These are phyloP conservation scores for Kitagawia praeruptora DNA, from an alignment of 129 eudicot genomes.

Conservation along the genomic window DNA sequence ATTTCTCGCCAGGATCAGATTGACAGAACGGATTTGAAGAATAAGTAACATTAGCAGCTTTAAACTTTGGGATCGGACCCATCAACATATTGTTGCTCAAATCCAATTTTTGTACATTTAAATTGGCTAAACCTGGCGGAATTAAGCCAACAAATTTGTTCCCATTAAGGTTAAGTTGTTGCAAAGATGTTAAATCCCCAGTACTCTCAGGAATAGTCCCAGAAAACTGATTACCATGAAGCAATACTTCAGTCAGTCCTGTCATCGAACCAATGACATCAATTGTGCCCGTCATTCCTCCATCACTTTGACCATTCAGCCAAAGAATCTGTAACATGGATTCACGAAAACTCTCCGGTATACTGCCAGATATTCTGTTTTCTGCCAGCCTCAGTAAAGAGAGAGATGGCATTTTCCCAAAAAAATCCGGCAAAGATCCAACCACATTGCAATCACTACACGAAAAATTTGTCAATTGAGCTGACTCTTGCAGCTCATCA, in stretches of 20 bases:
- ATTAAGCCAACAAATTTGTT: conserved; percentile 53
- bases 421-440: conserved; percentile 57
- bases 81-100: conserved; percentile 54
- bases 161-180: conserved; percentile 39
- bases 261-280: conserved; percentile 49
- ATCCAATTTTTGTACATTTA: conserved; percentile 28
- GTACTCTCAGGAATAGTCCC: conserved; percentile 48
- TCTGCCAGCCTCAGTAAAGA: conserved; percentile 32
- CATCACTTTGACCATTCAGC: conserved; percentile 59
- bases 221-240: conserved; percentile 63
- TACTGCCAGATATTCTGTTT: conserved; percentile 41
- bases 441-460: conserved; percentile 47
- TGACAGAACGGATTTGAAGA: conserved; percentile 43
- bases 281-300: conserved; percentile 44
- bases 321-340: conserved; percentile 41
- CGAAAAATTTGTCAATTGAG: conserved; percentile 45
- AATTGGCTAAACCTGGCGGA: conserved; percentile 43
- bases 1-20: conserved; percentile 40
- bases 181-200: conserved; percentile 34
- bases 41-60: conserved; percentile 34
- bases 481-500: conserved; percentile 20
- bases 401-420: conserved; percentile 48
- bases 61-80: conserved; percentile 65
- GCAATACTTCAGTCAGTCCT: conserved; percentile 44
- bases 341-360: conserved; percentile 42